These are phyloP conservation scores for Saccharomycopsis sp. DNA, from an alignment of 805 yeast genomes.

Conservation along the genomic window DNA sequence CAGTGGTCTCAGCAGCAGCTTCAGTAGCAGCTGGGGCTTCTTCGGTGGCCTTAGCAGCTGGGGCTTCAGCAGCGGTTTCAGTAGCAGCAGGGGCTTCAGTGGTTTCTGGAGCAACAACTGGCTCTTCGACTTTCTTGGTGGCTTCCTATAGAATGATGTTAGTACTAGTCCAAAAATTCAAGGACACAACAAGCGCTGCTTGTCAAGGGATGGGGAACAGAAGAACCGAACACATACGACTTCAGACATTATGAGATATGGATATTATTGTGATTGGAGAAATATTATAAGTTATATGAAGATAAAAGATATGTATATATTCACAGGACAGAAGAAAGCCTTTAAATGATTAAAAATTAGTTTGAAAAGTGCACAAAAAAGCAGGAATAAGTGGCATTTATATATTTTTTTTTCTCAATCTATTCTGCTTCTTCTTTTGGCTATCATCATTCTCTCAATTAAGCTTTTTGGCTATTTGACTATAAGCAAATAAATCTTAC, in stretches of 20 bases:
- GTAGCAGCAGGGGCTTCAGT: slow-evolving; percentile 10
- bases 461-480: not conserved
- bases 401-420: not conserved
- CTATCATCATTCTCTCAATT: not conserved
- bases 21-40: slow-evolving; percentile 10
- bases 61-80: slow-evolving; percentile 2
- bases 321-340: not conserved
- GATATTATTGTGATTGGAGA: not conserved
- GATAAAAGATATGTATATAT: not conserved
- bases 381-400: slow-evolving; percentile 1
- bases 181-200: not conserved
- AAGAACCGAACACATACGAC: not conserved
- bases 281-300: not conserved
- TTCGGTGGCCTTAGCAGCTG: slow-evolving; percentile 1
- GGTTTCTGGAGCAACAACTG: slow-evolving; percentile 8
- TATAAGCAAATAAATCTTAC: not conserved
- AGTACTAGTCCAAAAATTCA: not conserved
- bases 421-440: not conserved
- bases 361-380: not conserved
- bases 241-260: not conserved
- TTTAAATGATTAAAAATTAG: not conserved
- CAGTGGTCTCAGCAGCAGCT: slow-evolving; percentile 9
- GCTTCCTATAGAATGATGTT: not conserved
- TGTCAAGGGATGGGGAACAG: not conserved
- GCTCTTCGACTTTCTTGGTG: slow-evolving; percentile 2